A percentile compares a stretch with the other conserved stretches of the same genome.
phyloP scores from a whole-genome alignment of 2,329 filamentous ascomycete genomes.

The Microcyclospora tardicrescens region DNA sequence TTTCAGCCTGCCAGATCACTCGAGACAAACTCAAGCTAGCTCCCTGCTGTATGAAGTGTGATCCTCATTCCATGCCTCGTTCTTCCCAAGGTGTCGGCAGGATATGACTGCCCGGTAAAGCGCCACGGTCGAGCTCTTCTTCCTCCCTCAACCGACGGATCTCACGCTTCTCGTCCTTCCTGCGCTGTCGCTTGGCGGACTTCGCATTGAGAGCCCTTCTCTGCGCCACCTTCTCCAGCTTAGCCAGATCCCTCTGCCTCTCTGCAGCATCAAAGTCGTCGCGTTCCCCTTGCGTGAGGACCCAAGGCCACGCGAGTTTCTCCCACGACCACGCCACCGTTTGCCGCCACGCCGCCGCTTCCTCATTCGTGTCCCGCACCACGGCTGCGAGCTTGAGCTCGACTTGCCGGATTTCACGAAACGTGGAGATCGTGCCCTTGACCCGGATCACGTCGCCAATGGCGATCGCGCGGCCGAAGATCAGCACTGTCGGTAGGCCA shows the following conservation, averaged over 20 bases:
- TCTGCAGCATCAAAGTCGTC: slow-evolving; percentile 28
- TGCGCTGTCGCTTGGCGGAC: slow-evolving; percentile 21
- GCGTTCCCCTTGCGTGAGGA: slow-evolving; percentile 32
- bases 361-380: slow-evolving; percentile 40
- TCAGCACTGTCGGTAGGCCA: slow-evolving; percentile 32
- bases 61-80: no score
- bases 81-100: slow-evolving; percentile 10
- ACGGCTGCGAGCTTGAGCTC: slow-evolving; percentile 40
- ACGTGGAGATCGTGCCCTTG: slow-evolving; percentile 43
- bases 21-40: no score
- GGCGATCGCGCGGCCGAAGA: slow-evolving; percentile 24
- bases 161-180: slow-evolving; percentile 22
- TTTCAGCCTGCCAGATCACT: no score
- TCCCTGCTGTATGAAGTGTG: no score
- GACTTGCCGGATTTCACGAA: slow-evolving; percentile 39
- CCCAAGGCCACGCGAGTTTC: slow-evolving; percentile 42
- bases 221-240: slow-evolving; percentile 22
- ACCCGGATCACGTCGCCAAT: slow-evolving; percentile 42
- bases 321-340: slow-evolving; percentile 36
- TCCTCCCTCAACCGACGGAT: slow-evolving; percentile 30
- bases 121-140: slow-evolving; percentile 29
- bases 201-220: slow-evolving; percentile 24
- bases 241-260: slow-evolving; percentile 22
- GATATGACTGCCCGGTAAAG: slow-evolving; percentile 19
- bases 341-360: slow-evolving; percentile 41